Conservation (phyloP, 2,329 filamentous ascomycete genomes). For the Cercospora zeina region DNA sequence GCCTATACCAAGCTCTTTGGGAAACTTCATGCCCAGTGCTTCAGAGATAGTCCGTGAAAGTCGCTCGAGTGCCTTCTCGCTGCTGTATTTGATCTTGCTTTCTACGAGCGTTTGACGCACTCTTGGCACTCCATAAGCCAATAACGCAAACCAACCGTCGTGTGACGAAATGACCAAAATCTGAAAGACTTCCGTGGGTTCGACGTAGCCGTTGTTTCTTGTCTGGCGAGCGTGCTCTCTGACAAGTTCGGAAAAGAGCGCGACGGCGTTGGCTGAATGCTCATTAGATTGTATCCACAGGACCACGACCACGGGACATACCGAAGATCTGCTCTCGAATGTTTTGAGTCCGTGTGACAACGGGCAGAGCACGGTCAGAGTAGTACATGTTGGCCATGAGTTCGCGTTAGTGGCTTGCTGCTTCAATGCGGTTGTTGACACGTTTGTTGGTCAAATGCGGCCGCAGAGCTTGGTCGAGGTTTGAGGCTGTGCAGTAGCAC, state of each 20-base stretch:
- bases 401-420: not conserved
- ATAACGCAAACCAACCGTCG: not conserved
- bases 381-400: not conserved
- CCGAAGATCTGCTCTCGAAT: constrained; percentile 7
- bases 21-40: not conserved
- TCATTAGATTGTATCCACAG: not conserved
- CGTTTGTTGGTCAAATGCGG: not conserved
- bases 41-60: not conserved
- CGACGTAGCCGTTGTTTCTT: not conserved
- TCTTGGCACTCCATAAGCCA: constrained; percentile 1
- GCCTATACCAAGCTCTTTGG: not conserved
- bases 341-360: not conserved
- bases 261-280: not conserved
- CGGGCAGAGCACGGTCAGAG: not conserved
- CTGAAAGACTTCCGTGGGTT: constrained; percentile 2
- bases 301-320: not conserved
- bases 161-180: not conserved
- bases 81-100: not conserved
- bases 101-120: not conserved
- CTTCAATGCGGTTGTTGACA: not conserved
- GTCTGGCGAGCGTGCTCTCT: not conserved
- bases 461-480: not conserved
- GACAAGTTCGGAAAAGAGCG: constrained; percentile 1
- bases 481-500: not conserved
- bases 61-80: constrained; percentile 1